These are phyloP conservation scores for Kalmusia sp. DNA, from an alignment of 2,329 filamentous ascomycete genomes.

Conservation along the genomic window DNA sequence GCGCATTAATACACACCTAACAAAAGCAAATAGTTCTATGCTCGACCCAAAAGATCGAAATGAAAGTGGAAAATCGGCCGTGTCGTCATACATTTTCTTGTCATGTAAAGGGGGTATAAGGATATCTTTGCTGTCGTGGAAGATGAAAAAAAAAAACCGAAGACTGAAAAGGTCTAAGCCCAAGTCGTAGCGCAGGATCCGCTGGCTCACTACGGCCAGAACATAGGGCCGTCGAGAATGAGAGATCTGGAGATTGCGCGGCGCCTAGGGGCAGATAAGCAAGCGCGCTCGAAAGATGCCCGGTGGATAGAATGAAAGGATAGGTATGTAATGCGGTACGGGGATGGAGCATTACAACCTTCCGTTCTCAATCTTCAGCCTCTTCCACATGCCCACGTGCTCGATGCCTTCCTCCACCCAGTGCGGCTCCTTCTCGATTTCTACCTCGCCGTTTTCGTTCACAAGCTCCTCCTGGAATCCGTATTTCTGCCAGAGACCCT, in stretches of 20 bases:
- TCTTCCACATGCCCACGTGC: constrained; percentile 84
- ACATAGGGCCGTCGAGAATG: background rate
- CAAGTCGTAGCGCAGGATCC: too few relatives aligned
- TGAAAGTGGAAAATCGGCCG: background rate
- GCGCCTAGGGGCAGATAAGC: constrained; percentile 4
- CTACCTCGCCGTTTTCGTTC: constrained; percentile 57
- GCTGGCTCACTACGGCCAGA: background rate
- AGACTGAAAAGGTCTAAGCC: background rate
- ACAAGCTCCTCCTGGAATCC: constrained; percentile 79
- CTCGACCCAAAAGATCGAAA: background rate
- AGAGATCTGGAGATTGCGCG: background rate
- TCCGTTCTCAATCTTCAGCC: constrained; percentile 44
- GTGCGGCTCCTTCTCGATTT: constrained; percentile 38
- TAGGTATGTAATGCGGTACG: background rate
- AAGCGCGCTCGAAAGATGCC: background rate
- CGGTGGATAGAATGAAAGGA: background rate
- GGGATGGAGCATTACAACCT: constrained; percentile 27
- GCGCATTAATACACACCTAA: too few relatives aligned
- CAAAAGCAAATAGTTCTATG: too few relatives aligned
- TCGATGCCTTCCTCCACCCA: constrained; percentile 87
- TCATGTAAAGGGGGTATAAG: background rate
- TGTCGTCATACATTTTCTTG: constrained; percentile 3
- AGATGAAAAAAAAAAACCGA: background rate
- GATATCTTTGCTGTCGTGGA: background rate
- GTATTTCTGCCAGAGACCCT: constrained; percentile 70